Percentiles rank a stretch among this genome's conserved stretches.
phyloP scores from a whole-genome alignment of 441 rosid genomes.

The Adansonia rubrostipa region DNA sequence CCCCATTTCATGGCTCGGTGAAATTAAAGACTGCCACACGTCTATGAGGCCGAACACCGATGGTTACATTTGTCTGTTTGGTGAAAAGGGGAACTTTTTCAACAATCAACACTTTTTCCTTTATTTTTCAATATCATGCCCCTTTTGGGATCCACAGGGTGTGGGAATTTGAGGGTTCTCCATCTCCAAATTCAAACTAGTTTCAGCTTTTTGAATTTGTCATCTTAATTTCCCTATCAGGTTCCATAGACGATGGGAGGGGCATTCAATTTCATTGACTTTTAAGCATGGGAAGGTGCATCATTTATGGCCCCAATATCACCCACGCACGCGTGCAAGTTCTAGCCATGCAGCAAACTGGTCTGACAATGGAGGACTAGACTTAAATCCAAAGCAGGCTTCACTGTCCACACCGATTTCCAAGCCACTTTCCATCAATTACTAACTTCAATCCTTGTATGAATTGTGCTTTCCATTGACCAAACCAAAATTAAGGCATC shows the following conservation, averaged over 20 bases:
- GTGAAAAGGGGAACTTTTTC: too few relatives aligned
- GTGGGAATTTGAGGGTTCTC: too few relatives aligned
- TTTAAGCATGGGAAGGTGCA: neutral
- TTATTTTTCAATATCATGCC: neutral
- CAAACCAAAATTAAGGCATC: neutral
- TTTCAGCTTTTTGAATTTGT: neutral
- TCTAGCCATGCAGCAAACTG: neutral
- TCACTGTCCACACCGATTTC: constrained; percentile 13
- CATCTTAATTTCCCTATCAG: neutral
- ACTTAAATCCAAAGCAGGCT: neutral
- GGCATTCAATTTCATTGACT: constrained; percentile 14
- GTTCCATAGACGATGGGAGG: neutral
- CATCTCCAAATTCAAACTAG: neutral
- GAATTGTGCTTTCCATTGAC: neutral
- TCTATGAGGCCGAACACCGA: too few relatives aligned
- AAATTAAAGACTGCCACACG: too few relatives aligned
- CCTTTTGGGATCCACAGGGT: neutral
- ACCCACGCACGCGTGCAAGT: constrained; percentile 13
- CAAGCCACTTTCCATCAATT: neutral
- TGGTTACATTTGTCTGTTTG: too few relatives aligned
- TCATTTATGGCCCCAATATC: neutral
- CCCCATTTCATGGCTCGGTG: too few relatives aligned
- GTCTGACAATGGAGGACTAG: constrained; percentile 18
- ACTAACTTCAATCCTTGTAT: neutral
- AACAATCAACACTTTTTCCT: neutral